These are phyloP conservation scores for Helotiales sp. DNA, from an alignment of 2,329 filamentous ascomycete genomes.

Conservation along the genomic window DNA sequence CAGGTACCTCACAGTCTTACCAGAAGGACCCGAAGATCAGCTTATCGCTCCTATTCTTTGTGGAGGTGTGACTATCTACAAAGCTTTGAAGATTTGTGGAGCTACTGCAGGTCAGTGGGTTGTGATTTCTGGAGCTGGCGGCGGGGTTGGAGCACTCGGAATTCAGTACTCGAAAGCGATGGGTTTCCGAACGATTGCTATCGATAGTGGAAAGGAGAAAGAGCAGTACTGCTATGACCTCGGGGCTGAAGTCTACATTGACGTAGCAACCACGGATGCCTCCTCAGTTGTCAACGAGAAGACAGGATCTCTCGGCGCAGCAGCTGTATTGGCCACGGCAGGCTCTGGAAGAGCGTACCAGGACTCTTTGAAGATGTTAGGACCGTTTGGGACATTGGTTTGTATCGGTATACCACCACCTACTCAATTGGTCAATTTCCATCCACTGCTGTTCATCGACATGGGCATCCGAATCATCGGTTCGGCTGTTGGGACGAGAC, in stretches of 20 bases:
- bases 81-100: conserved; percentile 61
- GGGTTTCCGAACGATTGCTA: conserved; percentile 28
- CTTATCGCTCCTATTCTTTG: conserved; percentile 71
- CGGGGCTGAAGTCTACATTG: conserved; percentile 36
- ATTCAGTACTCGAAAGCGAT: conserved; percentile 35
- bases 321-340: conserved; percentile 46
- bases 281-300: conserved; percentile 20
- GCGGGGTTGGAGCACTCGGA: conserved; percentile 35
- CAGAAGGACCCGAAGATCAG: conserved; percentile 53
- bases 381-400: conserved; percentile 24
- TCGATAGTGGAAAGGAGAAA: conserved; percentile 40
- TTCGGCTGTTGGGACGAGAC: conserved; percentile 45
- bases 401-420: conserved; percentile 36
- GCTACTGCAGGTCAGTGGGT: conserved; percentile 40
- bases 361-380: conserved; percentile 41
- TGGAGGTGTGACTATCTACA: conserved; percentile 74
- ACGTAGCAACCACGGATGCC: conserved; percentile 42
- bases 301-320: neutral
- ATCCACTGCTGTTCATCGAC: conserved; percentile 46
- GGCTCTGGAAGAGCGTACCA: conserved; percentile 52
- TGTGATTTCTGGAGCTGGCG: conserved; percentile 36
- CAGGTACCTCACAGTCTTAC: conserved; percentile 62
- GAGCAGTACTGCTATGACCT: conserved; percentile 26
- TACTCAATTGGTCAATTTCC: conserved; percentile 38
- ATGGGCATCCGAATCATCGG: conserved; percentile 46